These are phyloP conservation scores for Phytophthora rubi DNA, from an alignment of 352 stramenopile species.

Conservation along the genomic window DNA sequence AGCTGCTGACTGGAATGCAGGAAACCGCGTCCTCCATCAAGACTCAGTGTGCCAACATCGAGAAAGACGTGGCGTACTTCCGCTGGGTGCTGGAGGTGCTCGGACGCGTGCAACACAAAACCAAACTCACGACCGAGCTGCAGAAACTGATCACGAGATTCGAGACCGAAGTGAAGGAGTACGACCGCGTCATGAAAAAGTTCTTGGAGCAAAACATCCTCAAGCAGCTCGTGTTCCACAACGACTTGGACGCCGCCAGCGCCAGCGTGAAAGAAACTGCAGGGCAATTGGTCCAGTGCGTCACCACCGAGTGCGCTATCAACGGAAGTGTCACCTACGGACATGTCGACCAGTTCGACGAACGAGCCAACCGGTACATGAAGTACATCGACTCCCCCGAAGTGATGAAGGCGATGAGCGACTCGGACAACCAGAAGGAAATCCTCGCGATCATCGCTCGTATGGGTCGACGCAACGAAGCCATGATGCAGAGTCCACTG, in stretches of 20 bases:
- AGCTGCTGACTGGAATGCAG: neutral
- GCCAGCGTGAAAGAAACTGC: neutral
- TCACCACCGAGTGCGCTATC: neutral
- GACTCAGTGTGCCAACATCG: neutral
- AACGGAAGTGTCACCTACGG: neutral
- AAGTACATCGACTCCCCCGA: neutral
- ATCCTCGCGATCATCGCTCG: neutral
- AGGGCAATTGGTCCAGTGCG: neutral
- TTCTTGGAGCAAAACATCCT: neutral
- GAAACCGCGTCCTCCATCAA: neutral
- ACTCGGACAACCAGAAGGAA: neutral
- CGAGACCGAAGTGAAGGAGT: neutral
- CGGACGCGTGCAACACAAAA: neutral
- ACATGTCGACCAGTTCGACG: neutral
- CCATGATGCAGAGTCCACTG: neutral
- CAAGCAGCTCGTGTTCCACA: slow-evolving; percentile 1
- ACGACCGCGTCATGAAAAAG: neutral
- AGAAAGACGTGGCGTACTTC: neutral
- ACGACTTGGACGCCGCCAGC: neutral
- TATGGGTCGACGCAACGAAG: neutral
- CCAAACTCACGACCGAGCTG: neutral
- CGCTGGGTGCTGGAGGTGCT: neutral
- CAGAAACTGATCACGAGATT: slow-evolving; percentile 1
- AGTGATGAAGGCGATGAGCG: neutral
- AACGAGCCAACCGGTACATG: neutral